Evolutionary conservation across 2,329 filamentous ascomycete species (phyloP), one percentile per base, ranked within the genome.

Genomic region (Lasiodiplodia hormozganensis): DNA sequence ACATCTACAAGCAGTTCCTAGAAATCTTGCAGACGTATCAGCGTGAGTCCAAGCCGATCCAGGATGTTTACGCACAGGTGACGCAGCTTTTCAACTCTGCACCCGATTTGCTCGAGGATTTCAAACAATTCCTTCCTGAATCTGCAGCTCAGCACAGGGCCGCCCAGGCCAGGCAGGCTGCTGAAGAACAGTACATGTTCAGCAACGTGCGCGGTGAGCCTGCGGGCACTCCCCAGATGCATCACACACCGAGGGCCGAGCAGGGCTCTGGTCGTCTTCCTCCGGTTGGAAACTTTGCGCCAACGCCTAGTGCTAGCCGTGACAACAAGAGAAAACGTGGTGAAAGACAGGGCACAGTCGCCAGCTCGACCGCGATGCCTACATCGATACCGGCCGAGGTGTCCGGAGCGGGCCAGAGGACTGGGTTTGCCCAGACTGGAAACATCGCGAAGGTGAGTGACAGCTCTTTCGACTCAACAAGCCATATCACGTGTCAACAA

Each of bases 11-110:
- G 80, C 95, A 99, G 77, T 99, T 99, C 77, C 86, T 99, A 36
- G 96, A 99, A 79, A 99, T 99, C 60, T 84, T 99, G 56, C 96
- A 99, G 81, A 99, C 96, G 2, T 99, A 99, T 75, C 96, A 99
- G 80, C 89, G 96, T 68, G 96, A 99, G 79, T 97, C 96, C 65
- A 98, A 98, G 77, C 96, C 96, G 0, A 99, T 99, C 47, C 94
- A 97, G 78, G 96, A 99, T 80, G 96, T 99, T 3, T 99, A 99
- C 79, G 92, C 93, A 1, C 96, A 99, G 80, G 96, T 99, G 28
- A 99, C 96, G 0, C 92, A 91, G 38, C 85, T 99, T 0, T 99
- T 99, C 82, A 94, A 93, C 76, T 91, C 92, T 5, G 96, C 96
- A 0, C 95, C 95, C 4, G 96, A 99, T 80, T 88, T 99, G 14